phyloP scores from a whole-genome alignment of 768 basidiomycete genomes.

The Cubamyces lactineus region DNA sequence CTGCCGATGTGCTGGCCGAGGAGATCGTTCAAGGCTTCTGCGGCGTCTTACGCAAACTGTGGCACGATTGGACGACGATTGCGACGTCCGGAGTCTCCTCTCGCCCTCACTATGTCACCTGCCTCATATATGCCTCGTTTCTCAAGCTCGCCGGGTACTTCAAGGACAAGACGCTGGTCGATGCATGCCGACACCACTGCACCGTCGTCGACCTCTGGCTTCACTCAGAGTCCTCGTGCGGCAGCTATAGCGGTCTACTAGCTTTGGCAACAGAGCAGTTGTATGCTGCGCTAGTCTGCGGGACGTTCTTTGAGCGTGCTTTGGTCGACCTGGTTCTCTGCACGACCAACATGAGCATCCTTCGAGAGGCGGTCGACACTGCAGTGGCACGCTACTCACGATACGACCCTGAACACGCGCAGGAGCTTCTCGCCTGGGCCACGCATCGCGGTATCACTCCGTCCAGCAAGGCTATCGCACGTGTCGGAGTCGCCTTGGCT shows the following conservation, averaged over 20 bases:
- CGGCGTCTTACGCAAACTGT: conserved; percentile 34
- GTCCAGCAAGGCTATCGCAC: neutral
- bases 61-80: conserved; percentile 37
- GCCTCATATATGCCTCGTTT: conserved; percentile 27
- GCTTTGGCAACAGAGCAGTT: conserved; percentile 21
- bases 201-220: conserved; percentile 5
- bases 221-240: neutral
- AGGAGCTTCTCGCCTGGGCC: conserved; percentile 18
- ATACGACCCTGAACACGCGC: conserved; percentile 17
- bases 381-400: conserved; percentile 4
- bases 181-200: conserved; percentile 14
- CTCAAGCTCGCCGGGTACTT: conserved; percentile 25
- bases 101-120: conserved; percentile 8
- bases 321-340: conserved; percentile 20
- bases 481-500: conserved; percentile 13
- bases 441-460: conserved; percentile 11
- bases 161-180: conserved; percentile 15
- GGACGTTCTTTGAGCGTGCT: conserved; percentile 18
- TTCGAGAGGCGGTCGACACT: conserved; percentile 9
- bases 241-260: neutral
- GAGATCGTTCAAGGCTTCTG: conserved; percentile 14
- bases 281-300: conserved; percentile 17
- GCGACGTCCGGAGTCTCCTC: neutral
- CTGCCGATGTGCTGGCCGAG: neutral
- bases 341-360: conserved; percentile 4